These are phyloP conservation scores for Cladophialophora psammophila DNA, from an alignment of 2,329 filamentous ascomycete species.

Conservation along the genomic window DNA sequence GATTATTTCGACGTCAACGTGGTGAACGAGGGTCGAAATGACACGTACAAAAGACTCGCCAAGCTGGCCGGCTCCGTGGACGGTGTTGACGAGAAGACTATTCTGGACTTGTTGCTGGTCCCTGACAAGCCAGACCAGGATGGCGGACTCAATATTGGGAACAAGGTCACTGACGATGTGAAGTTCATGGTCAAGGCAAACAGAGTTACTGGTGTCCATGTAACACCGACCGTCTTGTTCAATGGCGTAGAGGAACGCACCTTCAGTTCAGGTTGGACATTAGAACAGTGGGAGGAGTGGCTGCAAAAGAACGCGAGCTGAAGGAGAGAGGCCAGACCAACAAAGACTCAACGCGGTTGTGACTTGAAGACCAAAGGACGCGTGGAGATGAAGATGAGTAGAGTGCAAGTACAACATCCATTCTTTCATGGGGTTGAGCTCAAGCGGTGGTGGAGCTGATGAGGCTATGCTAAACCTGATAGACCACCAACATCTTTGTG, in stretches of 20 bases:
- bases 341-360: not conserved
- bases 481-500: slow-evolving; percentile 30
- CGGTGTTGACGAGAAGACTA: slow-evolving; percentile 72
- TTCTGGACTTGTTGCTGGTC: slow-evolving; percentile 74
- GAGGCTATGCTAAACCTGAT: slow-evolving; percentile 33
- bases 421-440: slow-evolving; percentile 2
- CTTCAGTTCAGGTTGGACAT: slow-evolving; percentile 79
- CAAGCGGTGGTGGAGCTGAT: slow-evolving; percentile 9
- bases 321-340: slow-evolving; percentile 3
- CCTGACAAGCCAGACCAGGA: slow-evolving; percentile 70
- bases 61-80: slow-evolving; percentile 71
- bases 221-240: slow-evolving; percentile 88
- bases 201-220: slow-evolving; percentile 81
- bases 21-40: slow-evolving; percentile 82
- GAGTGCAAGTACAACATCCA: slow-evolving; percentile 4
- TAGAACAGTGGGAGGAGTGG: slow-evolving; percentile 86
- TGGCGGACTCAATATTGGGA: slow-evolving; percentile 77
- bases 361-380: not conserved
- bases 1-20: slow-evolving; percentile 86
- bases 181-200: slow-evolving; percentile 81
- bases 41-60: slow-evolving; percentile 80
- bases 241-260: slow-evolving; percentile 80
- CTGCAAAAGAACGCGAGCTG: slow-evolving; percentile 69
- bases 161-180: slow-evolving; percentile 81
- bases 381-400: not conserved